phyloP scores from a whole-genome alignment of 495 filamentous ascomycete species.

The Bathelium albidoporum region DNA sequence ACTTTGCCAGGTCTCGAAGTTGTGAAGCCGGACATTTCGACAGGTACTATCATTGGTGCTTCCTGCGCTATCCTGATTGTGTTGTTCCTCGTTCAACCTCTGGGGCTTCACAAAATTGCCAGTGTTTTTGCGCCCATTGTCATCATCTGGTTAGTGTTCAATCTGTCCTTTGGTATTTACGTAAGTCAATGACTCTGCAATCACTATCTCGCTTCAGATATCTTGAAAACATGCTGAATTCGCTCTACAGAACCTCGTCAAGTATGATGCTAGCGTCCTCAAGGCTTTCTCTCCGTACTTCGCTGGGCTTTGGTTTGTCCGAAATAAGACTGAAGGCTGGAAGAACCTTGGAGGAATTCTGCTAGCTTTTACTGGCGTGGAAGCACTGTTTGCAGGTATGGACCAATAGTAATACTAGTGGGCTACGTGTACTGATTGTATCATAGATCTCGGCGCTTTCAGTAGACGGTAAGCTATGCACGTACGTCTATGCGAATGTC shows the following conservation, averaged over 20 bases:
- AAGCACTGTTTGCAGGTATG: constrained; percentile 53
- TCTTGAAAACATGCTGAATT: not conserved
- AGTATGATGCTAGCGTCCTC: constrained; percentile 54
- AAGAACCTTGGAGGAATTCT: constrained; percentile 56
- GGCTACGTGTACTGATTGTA: not conserved
- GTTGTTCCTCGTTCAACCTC: constrained; percentile 54
- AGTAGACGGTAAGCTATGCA: constrained; percentile 21
- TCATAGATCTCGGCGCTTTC: constrained; percentile 57
- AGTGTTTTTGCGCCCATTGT: constrained; percentile 56
- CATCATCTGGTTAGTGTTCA: constrained; percentile 58
- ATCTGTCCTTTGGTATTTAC: constrained; percentile 52
- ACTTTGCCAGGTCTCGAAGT: constrained; percentile 30
- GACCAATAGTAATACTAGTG: not conserved
- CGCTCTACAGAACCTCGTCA: constrained; percentile 41
- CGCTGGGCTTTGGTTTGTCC: constrained; percentile 50
- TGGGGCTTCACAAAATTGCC: constrained; percentile 53
- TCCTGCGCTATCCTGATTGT: constrained; percentile 55
- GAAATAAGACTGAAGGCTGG: constrained; percentile 56
- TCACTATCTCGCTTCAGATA: no score
- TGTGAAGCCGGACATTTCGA: constrained; percentile 35
- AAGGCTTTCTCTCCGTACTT: constrained; percentile 61
- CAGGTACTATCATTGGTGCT: constrained; percentile 48
- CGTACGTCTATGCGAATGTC: constrained; percentile 21
- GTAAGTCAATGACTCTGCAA: not conserved
- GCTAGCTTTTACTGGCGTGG: constrained; percentile 63